Base-by-base conservation (phyloP, 1,284 basidiomycete genomes). In the Papiliotrema laurentii region DNA sequence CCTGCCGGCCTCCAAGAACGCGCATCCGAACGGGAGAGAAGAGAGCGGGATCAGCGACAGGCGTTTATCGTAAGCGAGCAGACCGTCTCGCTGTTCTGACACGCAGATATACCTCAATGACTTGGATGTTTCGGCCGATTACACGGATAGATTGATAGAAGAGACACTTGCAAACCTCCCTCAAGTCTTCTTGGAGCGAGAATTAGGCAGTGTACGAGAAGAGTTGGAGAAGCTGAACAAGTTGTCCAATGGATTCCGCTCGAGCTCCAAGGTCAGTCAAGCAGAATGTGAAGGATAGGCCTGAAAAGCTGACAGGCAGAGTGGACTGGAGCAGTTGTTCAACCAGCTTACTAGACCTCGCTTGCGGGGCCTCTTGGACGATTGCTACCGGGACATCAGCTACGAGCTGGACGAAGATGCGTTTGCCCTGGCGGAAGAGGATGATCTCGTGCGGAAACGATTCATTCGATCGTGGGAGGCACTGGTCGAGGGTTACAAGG, bases 281-380 rank as follows among this genome's bases (percentile, higher is more conserved):
- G 18, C 11, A 13, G 19, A 6, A 24, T 30, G 28, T 7, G 24
- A 7, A 27, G 33, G 18, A 26, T 38, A 45, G 35, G 21, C 50
- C 30, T 55, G 22, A 44, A 27, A 42, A 22, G 43, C 25, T 27
- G 14, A 36, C n/a, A 21, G 54, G 2, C 68, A 93, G 84, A 79
- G 81, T 10, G 90, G 93, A 30, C 79, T 97, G 35, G 94, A 97
- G 59, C 89, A 93, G 62, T 77, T 97, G 21, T 97, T 97, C 77
- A 93, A 89, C 56, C 90, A 96, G 64, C 78, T 97, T 9, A 80
- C 93, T 49, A 81, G 90, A 22, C 89, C 93, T 0, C 85, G 85
- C 50, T 71, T 98, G 28, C 82, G 92, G 18, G 85, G 82, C 11
- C 76, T 98, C 40, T 79, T 97, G 33, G 73, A 82, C 4, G 94